These are phyloP conservation scores for Debaryomyces prosopidis DNA, from an alignment of 805 yeast genomes.

Conservation along the genomic window DNA sequence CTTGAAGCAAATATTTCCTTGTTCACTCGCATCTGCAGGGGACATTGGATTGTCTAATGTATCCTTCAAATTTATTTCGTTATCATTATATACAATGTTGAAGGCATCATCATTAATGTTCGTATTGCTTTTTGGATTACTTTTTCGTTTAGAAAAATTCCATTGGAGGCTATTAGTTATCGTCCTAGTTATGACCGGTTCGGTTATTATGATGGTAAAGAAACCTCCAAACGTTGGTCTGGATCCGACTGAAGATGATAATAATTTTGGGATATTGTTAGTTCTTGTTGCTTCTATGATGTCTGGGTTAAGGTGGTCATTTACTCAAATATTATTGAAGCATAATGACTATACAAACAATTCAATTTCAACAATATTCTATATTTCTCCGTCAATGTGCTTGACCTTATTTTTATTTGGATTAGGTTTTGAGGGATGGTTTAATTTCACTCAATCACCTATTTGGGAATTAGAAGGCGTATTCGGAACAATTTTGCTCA, in stretches of 20 bases:
- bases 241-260: slow-evolving; percentile 12
- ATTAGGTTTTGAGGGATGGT: slow-evolving; percentile 65
- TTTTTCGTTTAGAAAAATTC: slow-evolving; percentile 76
- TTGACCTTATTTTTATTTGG: slow-evolving; percentile 62
- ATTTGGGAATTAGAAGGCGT: slow-evolving; percentile 70
- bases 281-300: slow-evolving; percentile 78
- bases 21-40: slow-evolving; percentile 85
- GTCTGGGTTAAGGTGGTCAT: slow-evolving; percentile 93
- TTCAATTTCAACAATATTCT: slow-evolving; percentile 81
- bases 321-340: slow-evolving; percentile 80
- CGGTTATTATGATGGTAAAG: slow-evolving; percentile 87
- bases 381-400: slow-evolving; percentile 84
- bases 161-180: slow-evolving; percentile 67
- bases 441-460: slow-evolving; percentile 48
- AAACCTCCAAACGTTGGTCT: slow-evolving; percentile 10
- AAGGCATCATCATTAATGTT: slow-evolving; percentile 87
- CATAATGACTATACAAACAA: slow-evolving; percentile 59
- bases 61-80: slow-evolving; percentile 73
- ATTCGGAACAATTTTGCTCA: slow-evolving; percentile 51
- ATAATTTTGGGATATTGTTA: slow-evolving; percentile 61
- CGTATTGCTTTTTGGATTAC: slow-evolving; percentile 83
- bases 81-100: slow-evolving; percentile 88
- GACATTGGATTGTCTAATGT: slow-evolving; percentile 93
- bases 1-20: slow-evolving; percentile 65
- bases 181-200: slow-evolving; percentile 75